Base-by-base conservation (phyloP, 2,329 filamentous ascomycete species). In the Shiraia sp. region DNA sequence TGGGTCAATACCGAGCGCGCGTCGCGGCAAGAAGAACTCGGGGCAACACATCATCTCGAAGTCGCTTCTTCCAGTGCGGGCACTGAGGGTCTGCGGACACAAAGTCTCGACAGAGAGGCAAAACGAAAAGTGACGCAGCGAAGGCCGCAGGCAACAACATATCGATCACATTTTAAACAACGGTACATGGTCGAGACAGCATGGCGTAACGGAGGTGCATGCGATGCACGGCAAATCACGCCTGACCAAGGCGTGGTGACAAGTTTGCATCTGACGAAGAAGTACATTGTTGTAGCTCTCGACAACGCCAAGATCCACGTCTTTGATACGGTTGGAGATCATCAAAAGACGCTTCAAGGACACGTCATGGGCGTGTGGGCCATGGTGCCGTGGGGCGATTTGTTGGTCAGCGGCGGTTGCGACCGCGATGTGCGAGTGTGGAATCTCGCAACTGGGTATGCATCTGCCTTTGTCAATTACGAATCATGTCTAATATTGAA, bases 301-400 rank as follows among this genome's bases (percentile, higher is more conserved):
- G 93, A 99, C 75, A 99, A 97, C 70, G 92, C 93, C 26, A 95
- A 95, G 75, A 99, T 99, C 32, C 93, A 99, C 70, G 91, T 99
- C 17, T 99, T 97, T 65, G 89, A 97, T 67, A 91, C 90, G 1
- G 83, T 93, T 54, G 93, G 93, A 24, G 85, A 90, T 56, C 84
- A 90, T 51, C 85, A 95, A 58, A 89, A 90, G 66, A 96, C 90
- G 2, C 75, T 99, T 19, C 87, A 93, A 63, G 93, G 93, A 9
- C 93, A 99, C 73, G 88, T 97, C 31, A 99, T 99, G 93, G 93
- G 93, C 28, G 93, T 99, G 14, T 99, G 93, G 93, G 93, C 93
- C 34, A 97, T 99, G 92, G 90, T 99, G 16, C 93, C 93, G 6
- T 96, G 91, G 88, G 92, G 89, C 45, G 92, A 99, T 67, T 87